Conservation (phyloP, 495 filamentous ascomycete species). For the Aspergillus panamensis region DNA sequence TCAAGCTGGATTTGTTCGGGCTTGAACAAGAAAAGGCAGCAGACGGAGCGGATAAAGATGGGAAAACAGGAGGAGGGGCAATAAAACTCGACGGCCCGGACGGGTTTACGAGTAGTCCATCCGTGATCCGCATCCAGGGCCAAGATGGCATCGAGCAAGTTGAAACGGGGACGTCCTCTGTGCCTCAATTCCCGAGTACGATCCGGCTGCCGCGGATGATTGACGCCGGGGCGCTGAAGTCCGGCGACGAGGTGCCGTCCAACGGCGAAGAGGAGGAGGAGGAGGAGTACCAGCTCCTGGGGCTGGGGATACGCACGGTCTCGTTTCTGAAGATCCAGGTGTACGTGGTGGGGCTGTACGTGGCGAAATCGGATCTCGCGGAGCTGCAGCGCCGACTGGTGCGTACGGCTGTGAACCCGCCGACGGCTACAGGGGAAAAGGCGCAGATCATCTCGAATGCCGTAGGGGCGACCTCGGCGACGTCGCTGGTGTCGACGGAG, state of each 20-base stretch:
- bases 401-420: constrained; percentile 38
- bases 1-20: constrained; percentile 41
- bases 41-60: neutral
- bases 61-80: constrained; percentile 2
- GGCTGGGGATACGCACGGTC: constrained; percentile 82
- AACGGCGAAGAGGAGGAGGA: constrained; percentile 22
- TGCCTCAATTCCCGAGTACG: constrained; percentile 76
- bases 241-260: constrained; percentile 35
- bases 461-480: constrained; percentile 61
- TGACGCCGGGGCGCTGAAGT: constrained; percentile 36
- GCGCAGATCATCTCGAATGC: constrained; percentile 38
- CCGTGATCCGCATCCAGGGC: constrained; percentile 43
- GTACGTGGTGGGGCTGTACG: constrained; percentile 89
- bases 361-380: constrained; percentile 71
- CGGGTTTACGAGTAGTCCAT: constrained; percentile 36
- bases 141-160: constrained; percentile 65
- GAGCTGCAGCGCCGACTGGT: constrained; percentile 55
- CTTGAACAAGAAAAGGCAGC: constrained; percentile 17
- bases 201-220: constrained; percentile 55
- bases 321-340: constrained; percentile 89
- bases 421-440: constrained; percentile 34
- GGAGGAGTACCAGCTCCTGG: constrained; percentile 81
- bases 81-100: constrained; percentile 42
- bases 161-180: constrained; percentile 73
- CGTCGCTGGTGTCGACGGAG: constrained; percentile 75